Base-by-base conservation (phyloP, 441 rosid genomes). In the Gossypium trilobum region DNA sequence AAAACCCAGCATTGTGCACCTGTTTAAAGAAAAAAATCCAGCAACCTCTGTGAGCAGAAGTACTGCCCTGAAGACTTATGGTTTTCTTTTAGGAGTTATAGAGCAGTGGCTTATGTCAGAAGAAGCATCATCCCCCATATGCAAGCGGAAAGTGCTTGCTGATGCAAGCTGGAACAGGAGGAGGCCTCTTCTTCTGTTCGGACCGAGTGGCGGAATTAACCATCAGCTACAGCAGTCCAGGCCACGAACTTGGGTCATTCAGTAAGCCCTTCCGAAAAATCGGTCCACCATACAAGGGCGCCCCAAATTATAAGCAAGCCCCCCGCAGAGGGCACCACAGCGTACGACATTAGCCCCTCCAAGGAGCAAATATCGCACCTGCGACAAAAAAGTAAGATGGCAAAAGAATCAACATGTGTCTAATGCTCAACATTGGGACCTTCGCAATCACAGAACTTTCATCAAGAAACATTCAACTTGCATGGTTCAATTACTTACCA, bases 281-380 rank as follows among this genome's bases (percentile, higher is more conserved):
- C 77, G 85, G 90, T 88, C 87, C 96, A 87, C 82, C 88, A 80
- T 80, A 75, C 29, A 67, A 87, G 87, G 96, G 85, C 84, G 59
- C 91, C 71, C 95, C 96, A 88, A 86, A 85, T 70, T 81, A 77
- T 79, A 84, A 80, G 92, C 93, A 85, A 86, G 78, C 85, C 93
- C 87, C 87, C 85, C 84, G 77, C 71, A 83, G 77, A 80, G 95
- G 95, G 85, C 87, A 83, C 87, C 90, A 87, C 96, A 93, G 96
- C 82, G 98, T 91, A 95, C 97, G 98, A 95, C 95, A 95, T 95
- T 93, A 83, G 97, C 99, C 91, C 99, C 95, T 82, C 90, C 90
- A 78, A 82, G 99, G 97, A 91, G 99, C 97, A 86, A 95, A 95
- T 91, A 93, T 95, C 97, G 99, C 97, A 91, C 91, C 98, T 90